These are phyloP conservation scores for Raphidocelis subcapitata DNA, from an alignment of 139 green algal species.

Conservation along the genomic window DNA sequence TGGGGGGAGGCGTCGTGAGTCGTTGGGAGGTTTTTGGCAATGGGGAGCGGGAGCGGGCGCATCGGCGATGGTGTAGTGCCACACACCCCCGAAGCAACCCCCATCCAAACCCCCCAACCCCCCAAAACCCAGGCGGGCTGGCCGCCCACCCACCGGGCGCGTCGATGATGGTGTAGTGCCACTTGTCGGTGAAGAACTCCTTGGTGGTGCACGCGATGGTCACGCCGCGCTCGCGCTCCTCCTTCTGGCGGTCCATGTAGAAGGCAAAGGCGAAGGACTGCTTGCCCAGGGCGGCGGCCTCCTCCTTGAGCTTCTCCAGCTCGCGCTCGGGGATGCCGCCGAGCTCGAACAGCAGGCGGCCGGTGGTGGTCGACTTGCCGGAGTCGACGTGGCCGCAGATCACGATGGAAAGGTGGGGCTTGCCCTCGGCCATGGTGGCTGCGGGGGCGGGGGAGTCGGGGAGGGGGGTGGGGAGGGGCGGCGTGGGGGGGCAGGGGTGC, in stretches of 20 bases:
- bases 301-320: conserved; percentile 95
- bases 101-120: no score
- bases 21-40: neutral
- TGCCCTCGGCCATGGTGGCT: conserved; percentile 46
- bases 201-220: conserved; percentile 97
- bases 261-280: conserved; percentile 93
- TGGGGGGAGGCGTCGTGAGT: neutral
- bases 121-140: no score
- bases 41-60: no score
- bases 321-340: conserved; percentile 98
- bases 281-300: conserved; percentile 84
- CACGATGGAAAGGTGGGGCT: conserved; percentile 70
- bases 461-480: no score
- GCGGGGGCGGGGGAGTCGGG: no score
- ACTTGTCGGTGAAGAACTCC: conserved; percentile 99
- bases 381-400: conserved; percentile 91
- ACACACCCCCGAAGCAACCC: no score
- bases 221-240: conserved; percentile 92
- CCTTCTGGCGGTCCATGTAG: conserved; percentile 93
- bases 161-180: conserved; percentile 98
- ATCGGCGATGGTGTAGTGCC: no score
- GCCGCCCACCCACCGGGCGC: conserved; percentile 72
- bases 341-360: conserved; percentile 97
- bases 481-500: no score
- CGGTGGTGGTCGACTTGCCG: conserved; percentile 96